These are phyloP conservation scores for Lophiostoma macrostomum DNA, from an alignment of 495 filamentous ascomycete genomes.

Conservation along the genomic window DNA sequence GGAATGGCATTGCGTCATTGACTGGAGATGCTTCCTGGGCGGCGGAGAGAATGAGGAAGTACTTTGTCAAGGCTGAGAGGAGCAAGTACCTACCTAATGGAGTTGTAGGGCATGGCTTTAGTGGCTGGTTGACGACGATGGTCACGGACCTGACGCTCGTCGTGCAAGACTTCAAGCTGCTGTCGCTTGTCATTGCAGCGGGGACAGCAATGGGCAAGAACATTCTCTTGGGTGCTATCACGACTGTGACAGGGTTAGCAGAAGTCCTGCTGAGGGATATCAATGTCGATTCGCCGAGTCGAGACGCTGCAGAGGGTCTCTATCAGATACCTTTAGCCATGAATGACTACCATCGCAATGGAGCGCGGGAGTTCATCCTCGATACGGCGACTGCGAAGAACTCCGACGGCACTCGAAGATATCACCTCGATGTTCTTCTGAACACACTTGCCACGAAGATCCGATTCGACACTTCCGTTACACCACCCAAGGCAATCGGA, in stretches of 20 bases:
- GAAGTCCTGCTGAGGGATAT: constrained; percentile 50
- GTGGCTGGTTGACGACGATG: constrained; percentile 56
- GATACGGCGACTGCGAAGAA: constrained; percentile 50
- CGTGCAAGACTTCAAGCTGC: constrained; percentile 51
- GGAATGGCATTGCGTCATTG: constrained; percentile 43
- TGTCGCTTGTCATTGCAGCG: constrained; percentile 50
- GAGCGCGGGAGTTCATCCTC: constrained; percentile 53
- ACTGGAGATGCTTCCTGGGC: constrained; percentile 51
- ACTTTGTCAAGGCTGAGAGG: constrained; percentile 51
- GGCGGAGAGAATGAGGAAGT: constrained; percentile 47
- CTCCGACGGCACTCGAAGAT: constrained; percentile 52
- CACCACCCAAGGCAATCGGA: constrained; percentile 54
- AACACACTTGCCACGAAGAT: constrained; percentile 61
- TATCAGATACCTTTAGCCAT: constrained; percentile 54
- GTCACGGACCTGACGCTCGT: constrained; percentile 49
- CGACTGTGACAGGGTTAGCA: constrained; percentile 37
- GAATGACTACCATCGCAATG: constrained; percentile 47
- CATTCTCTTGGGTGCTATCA: constrained; percentile 31
- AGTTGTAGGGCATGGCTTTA: constrained; percentile 51
- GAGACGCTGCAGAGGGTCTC: constrained; percentile 45
- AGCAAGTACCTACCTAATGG: constrained; percentile 49
- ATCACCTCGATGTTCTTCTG: constrained; percentile 55
- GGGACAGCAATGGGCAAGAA: constrained; percentile 52
- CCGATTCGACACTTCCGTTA: constrained; percentile 47
- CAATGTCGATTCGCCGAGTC: constrained; percentile 46